Evolutionary conservation across 768 basidiomycete species (phyloP), one percentile per base, ranked within the genome.

Genomic region (Kwoniella sp.): DNA sequence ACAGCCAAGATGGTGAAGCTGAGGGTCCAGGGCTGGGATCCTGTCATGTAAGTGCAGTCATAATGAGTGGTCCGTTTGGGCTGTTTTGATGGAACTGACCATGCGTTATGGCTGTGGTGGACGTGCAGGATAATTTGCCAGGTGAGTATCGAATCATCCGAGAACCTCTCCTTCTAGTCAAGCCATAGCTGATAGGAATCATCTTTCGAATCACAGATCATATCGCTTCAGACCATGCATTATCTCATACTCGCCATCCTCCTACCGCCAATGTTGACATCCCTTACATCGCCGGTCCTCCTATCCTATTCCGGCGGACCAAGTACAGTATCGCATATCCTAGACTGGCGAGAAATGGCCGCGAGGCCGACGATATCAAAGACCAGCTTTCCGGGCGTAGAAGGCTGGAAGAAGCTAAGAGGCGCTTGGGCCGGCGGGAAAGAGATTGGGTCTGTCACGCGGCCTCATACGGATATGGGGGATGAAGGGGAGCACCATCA

Each of bases 291-390:
- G 7, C 70, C 73, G 1, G n/a, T 69, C 9, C 65, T 75, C 1
- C 71, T 81, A 9, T 70, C 77, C 3, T 74, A 79, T 41, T 70
- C 77, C 2, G 78, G 78, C 22, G 77, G 81, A 8, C 71, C 82
- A 37, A 68, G 69, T 41, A 77, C 74, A 15, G 73, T 77, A 17
- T 65, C 68, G 11, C 79, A 78, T 53, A 83, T 98, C 38, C 92
- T 99, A 88, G 94, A 98, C 82, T 99, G 96, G 96, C 85, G 93
- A 52, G 91, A 97, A 81, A 89, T 99, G 87, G 90, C 93, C 0
- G 90, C 92, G 3, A 82, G 86, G 57, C 87, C 90, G 2, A 93
- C 93, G 0, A 87, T 90, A 23, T 61, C 52, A 37, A 58, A 52
- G 50, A 63, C 34, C 9, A 25, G 38, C 29, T 60, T 64, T 47